Evolutionary conservation across 2,329 filamentous ascomycete genomes (phyloP).

Genomic region (Arthrinium phaeospermum): DNA sequence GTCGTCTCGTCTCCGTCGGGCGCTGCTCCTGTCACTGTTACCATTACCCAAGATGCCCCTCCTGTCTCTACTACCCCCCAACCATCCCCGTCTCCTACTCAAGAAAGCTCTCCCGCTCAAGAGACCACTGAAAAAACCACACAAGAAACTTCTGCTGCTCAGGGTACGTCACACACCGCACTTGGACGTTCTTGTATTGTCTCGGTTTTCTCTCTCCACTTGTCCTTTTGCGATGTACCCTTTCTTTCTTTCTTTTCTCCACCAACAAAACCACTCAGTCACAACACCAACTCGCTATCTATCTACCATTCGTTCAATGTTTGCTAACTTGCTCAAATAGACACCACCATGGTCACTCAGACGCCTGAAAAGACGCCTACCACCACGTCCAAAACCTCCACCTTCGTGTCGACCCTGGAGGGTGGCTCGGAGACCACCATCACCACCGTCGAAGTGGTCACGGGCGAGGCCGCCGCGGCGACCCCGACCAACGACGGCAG

Average conservation of each 20-base stretch:
- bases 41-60: constrained; percentile 27
- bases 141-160: constrained; percentile 21
- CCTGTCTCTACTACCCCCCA: constrained; percentile 25
- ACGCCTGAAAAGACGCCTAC: neutral
- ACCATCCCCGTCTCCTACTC: constrained; percentile 13
- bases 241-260: neutral
- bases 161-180: constrained; percentile 22
- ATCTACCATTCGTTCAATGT: neutral
- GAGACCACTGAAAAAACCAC: constrained; percentile 20
- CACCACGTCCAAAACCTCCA: constrained; percentile 32
- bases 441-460: constrained; percentile 36
- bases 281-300: neutral
- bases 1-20: constrained; percentile 11
- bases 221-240: neutral
- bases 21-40: neutral
- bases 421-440: constrained; percentile 38
- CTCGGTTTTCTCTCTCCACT: neutral
- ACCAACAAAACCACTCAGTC: neutral
- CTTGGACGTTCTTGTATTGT: constrained; percentile 15
- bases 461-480: constrained; percentile 25
- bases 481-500: constrained; percentile 24
- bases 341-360: neutral
- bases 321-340: neutral
- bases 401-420: constrained; percentile 37
- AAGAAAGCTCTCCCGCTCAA: constrained; percentile 20